phyloP scores from a whole-genome alignment of 208 protist species.

The Wallacemonas sp. region DNA sequence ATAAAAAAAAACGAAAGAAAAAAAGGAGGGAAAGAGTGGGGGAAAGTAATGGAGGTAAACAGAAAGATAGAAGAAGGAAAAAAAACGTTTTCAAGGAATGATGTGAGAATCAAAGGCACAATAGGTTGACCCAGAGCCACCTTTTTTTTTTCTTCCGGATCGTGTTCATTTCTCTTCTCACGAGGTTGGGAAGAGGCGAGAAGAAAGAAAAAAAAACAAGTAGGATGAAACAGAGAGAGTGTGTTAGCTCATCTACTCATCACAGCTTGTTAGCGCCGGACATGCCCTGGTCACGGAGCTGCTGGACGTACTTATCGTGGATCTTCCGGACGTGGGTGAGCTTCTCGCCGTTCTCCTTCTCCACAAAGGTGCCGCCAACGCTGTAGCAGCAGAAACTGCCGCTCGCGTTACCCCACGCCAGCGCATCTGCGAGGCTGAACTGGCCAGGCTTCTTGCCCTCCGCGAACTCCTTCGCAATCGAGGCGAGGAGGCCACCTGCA shows the following conservation, averaged over 20 bases:
- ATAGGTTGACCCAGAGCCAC: too few species aligned
- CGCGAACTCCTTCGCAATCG: constrained; percentile 14
- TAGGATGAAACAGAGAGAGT: not conserved
- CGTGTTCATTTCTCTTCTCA: not conserved
- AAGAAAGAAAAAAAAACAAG: not conserved
- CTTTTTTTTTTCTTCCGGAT: too few species aligned
- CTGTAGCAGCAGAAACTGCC: constrained; percentile 33
- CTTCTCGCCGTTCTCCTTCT: constrained; percentile 26
- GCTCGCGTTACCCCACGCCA: constrained; percentile 24
- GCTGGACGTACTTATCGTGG: constrained; percentile 24
- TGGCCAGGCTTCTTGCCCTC: constrained; percentile 10
- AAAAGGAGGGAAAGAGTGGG: not conserved
- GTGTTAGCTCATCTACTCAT: not conserved
- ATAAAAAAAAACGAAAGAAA: not conserved
- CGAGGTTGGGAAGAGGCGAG: not conserved
- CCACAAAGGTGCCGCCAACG: constrained; percentile 32
- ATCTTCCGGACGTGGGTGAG: constrained; percentile 20
- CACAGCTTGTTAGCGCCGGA: constrained; percentile 21
- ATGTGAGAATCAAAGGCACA: not conserved
- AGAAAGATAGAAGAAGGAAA: not conserved
- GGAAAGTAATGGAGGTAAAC: not conserved
- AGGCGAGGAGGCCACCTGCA: constrained; percentile 22
- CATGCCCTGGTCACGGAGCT: constrained; percentile 20
- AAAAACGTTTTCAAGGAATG: constrained; percentile 5
- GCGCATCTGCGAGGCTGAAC: constrained; percentile 18